A percentile compares a stretch with the other conserved stretches of the same genome.
Conservation (phyloP, 179 eudicot species). For the Vitellaria paradoxa region DNA sequence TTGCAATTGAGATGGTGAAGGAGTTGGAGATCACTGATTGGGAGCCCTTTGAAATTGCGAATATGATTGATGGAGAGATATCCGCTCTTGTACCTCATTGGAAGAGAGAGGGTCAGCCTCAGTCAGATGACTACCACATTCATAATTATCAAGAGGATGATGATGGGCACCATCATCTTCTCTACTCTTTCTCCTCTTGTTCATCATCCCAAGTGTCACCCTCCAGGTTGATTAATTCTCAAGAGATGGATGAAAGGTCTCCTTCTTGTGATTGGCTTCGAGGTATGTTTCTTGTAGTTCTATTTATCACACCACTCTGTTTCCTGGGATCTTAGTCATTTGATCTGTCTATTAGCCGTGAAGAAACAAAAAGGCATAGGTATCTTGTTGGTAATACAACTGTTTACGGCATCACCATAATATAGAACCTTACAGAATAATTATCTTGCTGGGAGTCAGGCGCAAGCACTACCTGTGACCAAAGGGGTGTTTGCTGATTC, state of each 20-base stretch:
- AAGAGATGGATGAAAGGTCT: conserved; percentile 8
- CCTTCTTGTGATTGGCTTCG: conserved; percentile 30
- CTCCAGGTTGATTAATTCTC: conserved; percentile 14
- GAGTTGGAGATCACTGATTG: conserved; percentile 37
- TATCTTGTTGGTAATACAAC: not conserved
- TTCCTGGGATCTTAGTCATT: not conserved
- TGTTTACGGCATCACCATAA: not conserved
- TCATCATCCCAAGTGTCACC: conserved; percentile 38
- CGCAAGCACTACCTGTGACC: not conserved
- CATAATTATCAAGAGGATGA: conserved; percentile 15
- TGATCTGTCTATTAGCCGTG: not conserved
- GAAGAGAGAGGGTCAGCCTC: conserved; percentile 21
- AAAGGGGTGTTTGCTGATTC: not conserved
- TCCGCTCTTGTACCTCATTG: conserved; percentile 27
- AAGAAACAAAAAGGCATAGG: not conserved
- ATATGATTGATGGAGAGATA: conserved; percentile 35
- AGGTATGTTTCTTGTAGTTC: conserved; percentile 33
- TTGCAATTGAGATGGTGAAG: conserved; percentile 40
- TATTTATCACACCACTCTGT: not conserved
- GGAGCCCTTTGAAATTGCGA: conserved; percentile 33
- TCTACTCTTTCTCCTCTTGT: conserved; percentile 30
- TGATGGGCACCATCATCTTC: conserved; percentile 19
- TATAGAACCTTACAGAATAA: not conserved
- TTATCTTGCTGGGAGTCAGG: conserved; percentile 1
- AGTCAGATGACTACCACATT: conserved; percentile 15